Evolutionary conservation across 139 green algal species (phyloP), one percentile per base, ranked within the genome.

Genomic region (Volvox reticuliferus): DNA sequence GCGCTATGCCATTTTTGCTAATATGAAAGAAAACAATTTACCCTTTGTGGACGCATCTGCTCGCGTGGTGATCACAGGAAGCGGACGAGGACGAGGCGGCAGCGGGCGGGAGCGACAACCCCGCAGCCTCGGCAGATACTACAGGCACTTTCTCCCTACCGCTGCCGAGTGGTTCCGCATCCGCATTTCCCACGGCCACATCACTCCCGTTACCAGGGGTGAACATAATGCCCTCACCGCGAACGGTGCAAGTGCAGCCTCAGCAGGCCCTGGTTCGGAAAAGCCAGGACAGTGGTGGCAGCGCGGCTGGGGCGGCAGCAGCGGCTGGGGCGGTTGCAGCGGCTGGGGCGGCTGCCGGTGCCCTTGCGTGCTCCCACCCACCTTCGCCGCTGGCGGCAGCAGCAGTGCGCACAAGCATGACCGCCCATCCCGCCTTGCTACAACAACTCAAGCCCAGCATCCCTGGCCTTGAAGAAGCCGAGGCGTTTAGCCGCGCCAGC

Each of bases 51-150:
- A 14, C 44, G 44, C 44, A 55, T 73, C 21, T 73, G 65, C 24
- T 16, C 24, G 65, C 65, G 65, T 73, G 21, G 65, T 12, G 65
- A 73, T 73, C 65, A 24, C 33, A 88, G 75, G 76, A 91, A 61
- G 87, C 61, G 62, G 87, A 91, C 14, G 87, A 91, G 75, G 87
- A 86, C 1, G 87, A 36, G 14, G 87, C 44, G 44, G 44, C 44
- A 55, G 44, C 9, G 44, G 44, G 44, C 44, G 44, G 44, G 44
- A 55, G 36, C 12, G 87, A 79, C 30, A 63, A 55, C 26, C 13
- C 26, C 79, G 37, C n/a, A n/a, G 37, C 79, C 62, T 67, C 67
- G 2, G 83, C 83, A 16, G 68, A 75, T n/a, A 89, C 84, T 26
- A 69, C 84, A 16, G 37, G 71, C 71, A 36, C 86, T 69, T 76